Conservation (phyloP, 2,329 filamentous ascomycete species). For the Hymenoscyphus repandus region DNA sequence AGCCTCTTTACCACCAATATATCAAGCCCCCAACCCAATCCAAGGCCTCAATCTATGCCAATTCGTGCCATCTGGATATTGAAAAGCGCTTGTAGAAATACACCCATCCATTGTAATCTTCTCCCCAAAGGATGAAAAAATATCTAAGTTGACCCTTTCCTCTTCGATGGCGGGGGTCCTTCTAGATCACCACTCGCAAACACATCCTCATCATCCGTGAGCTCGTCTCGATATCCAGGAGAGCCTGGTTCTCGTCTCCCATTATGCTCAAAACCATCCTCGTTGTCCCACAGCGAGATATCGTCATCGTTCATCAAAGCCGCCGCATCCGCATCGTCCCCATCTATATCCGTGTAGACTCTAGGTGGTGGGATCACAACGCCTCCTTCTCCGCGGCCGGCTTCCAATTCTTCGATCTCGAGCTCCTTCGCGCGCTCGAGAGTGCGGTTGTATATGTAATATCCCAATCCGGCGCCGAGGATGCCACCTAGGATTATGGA, state of each 20-base stretch:
- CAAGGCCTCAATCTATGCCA: neutral
- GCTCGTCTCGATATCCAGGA: constrained; percentile 27
- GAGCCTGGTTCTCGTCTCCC: neutral
- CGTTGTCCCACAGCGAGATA: constrained; percentile 31
- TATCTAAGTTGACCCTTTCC: neutral
- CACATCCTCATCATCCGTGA: constrained; percentile 26
- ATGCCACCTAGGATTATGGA: constrained; percentile 68
- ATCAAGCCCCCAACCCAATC: neutral
- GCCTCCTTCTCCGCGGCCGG: constrained; percentile 13
- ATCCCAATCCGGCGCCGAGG: constrained; percentile 71
- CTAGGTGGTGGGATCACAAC: neutral
- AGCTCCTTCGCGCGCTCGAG: constrained; percentile 59
- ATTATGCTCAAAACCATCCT: constrained; percentile 11
- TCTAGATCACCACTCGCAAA: constrained; percentile 23
- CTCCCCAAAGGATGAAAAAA: neutral
- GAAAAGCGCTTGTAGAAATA: neutral
- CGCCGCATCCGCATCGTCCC: constrained; percentile 19
- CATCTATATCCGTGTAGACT: constrained; percentile 15
- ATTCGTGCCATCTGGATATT: neutral
- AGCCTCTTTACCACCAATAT: neutral
- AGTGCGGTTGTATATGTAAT: constrained; percentile 74
- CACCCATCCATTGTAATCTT: neutral
- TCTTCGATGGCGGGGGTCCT: neutral
- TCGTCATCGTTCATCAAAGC: constrained; percentile 31
- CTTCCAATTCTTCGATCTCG: constrained; percentile 31